Evolutionary conservation across 495 filamentous ascomycete species (phyloP).

Genomic region (Aspergillus olivimuriae): DNA sequence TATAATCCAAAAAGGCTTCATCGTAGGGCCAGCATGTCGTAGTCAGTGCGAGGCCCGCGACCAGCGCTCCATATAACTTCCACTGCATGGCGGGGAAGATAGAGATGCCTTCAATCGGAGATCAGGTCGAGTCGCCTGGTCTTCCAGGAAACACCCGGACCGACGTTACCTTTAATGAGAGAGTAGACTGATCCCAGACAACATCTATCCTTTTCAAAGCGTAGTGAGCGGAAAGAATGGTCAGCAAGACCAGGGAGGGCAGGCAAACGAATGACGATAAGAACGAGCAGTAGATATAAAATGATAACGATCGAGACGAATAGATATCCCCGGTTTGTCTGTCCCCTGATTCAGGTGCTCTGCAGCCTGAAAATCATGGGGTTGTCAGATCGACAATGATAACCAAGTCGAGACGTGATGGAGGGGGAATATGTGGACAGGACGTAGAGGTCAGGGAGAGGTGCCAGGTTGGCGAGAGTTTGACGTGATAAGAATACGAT

Average conservation of each 20-base stretch:
- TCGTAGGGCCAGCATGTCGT: slow-evolving; percentile 46
- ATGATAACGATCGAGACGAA: background rate
- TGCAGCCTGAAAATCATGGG: background rate
- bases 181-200: background rate
- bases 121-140: background rate
- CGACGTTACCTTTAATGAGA: background rate
- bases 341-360: background rate
- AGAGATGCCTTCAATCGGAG: slow-evolving; percentile 1
- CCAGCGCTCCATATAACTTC: slow-evolving; percentile 12
- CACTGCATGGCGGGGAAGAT: slow-evolving; percentile 18
- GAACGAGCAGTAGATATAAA: background rate
- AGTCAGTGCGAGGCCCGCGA: slow-evolving; percentile 18
- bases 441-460: background rate
- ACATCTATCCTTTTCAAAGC: background rate
- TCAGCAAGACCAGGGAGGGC: background rate
- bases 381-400: background rate
- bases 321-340: background rate
- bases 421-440: background rate
- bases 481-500: background rate
- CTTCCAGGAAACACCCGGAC: background rate
- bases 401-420: background rate
- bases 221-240: no score
- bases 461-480: background rate
- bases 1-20: slow-evolving; percentile 44
- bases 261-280: background rate